Conservation (phyloP, 2,329 filamentous ascomycete species). For the Mycosphaerella arachidis region DNA sequence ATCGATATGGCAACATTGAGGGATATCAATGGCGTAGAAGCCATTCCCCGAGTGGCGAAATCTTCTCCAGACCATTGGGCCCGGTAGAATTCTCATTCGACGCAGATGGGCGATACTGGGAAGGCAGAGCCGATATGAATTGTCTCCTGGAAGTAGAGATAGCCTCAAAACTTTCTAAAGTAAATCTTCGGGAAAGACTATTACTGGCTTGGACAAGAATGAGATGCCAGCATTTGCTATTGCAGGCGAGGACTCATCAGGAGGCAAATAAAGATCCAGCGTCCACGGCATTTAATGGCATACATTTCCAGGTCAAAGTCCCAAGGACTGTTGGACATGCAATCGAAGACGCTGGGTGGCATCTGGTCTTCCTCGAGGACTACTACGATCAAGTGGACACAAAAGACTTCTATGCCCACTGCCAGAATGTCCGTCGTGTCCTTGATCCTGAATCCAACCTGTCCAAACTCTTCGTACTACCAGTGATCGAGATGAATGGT, state of each 20-base stretch:
- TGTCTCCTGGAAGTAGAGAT: constrained; percentile 36
- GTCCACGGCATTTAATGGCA: constrained; percentile 11
- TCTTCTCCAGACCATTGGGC: constrained; percentile 38
- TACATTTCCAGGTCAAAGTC: constrained; percentile 36
- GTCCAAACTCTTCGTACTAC: constrained; percentile 40
- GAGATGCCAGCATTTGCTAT: constrained; percentile 37
- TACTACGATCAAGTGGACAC: constrained; percentile 33
- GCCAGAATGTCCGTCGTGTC: constrained; percentile 38
- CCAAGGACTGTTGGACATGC: constrained; percentile 29
- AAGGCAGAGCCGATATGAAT: constrained; percentile 45
- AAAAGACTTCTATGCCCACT: constrained; percentile 40
- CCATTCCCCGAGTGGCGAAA: constrained; percentile 15
- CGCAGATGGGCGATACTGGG: constrained; percentile 40
- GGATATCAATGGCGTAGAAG: constrained; percentile 36
- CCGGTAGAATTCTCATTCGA: constrained; percentile 45
- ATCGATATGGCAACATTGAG: constrained; percentile 35
- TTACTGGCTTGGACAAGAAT: constrained; percentile 39
- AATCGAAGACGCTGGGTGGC: constrained; percentile 27
- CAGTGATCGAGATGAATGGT: constrained; percentile 26
- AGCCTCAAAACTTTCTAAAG: constrained; percentile 28
- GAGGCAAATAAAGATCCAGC: constrained; percentile 6
- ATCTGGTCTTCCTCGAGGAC: constrained; percentile 39
- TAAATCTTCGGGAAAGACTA: constrained; percentile 34
- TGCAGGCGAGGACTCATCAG: constrained; percentile 32
- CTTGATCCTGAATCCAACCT: constrained; percentile 36